Base-by-base conservation (phyloP, 495 filamentous ascomycete species). In the Hypomontagnella submonticulosa region DNA sequence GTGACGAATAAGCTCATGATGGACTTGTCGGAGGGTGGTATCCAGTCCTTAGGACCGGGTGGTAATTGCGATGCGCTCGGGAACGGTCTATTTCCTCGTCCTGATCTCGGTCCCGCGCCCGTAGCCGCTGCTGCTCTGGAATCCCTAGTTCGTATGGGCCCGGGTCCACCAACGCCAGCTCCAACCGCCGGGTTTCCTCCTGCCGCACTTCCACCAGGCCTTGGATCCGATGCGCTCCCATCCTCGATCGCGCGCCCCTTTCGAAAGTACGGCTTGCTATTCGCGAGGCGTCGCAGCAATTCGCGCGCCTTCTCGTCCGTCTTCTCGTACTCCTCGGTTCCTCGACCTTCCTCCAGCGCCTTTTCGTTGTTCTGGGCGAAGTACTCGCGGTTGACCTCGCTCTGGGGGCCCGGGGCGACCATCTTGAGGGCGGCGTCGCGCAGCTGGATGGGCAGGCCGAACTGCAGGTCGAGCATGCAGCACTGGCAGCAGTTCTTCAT, bases 401-500 rank as follows among this genome's bases (percentile, higher is more conserved):
- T 95, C 62, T 90, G 83, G 2, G 95, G 95, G 1, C 95, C 95
- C 1, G 93, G 93, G 9, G 93, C 92, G 15, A 97, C 90, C 85
- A 99, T 94, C 81, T 97, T 97, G 49, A 99, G 84, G 1, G 95
- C 95, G n/a, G 95, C 94, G 81, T 99, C 95, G 63, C 95, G 87
- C 46, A 99, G 89, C 42, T 90, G 87, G 70, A 97, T 96, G 16
- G 96, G 95, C 33, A 99, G 78, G 51, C 96, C 95, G 75, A 97
- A 98, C 15, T 90, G 91, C 57, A 99, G 80, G 84, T 99, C 95
- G 47, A 97, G 88, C 92, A 98, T 97, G 81, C 95, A 99, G 77
- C 90, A 97, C 79, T 99, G 95, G 75, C 95, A 99, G 80, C 95
- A 96, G 81, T 97, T 97, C 81, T 96, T 96, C 60, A 97, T 83